Percentiles rank a stretch among this genome's conserved stretches.
These are phyloP conservation scores for Mycosphaerella arachidis DNA, from an alignment of 2,329 filamentous ascomycete genomes.

Conservation along the genomic window DNA sequence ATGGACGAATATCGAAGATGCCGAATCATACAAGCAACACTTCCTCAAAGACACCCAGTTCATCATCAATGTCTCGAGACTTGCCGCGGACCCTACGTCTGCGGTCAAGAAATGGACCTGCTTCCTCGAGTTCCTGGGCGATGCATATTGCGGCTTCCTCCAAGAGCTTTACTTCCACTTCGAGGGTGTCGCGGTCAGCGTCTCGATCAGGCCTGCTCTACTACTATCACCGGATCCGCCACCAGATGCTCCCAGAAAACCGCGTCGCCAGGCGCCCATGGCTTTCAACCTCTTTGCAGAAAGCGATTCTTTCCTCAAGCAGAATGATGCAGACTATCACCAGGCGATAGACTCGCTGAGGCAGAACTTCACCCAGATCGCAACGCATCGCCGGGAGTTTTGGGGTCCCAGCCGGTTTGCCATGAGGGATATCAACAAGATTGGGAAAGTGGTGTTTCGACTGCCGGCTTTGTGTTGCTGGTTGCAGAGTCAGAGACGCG, in stretches of 20 bases:
- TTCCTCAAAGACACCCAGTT: not conserved
- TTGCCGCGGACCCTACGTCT: not conserved
- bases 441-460: not conserved
- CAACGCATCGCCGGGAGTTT: not conserved
- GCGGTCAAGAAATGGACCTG: not conserved
- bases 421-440: constrained; percentile 2
- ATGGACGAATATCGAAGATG: too few relatives aligned
- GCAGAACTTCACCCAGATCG: not conserved
- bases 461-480: not conserved
- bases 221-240: not conserved
- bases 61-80: not conserved
- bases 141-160: not conserved
- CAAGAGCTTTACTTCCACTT: not conserved
- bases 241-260: too few relatives aligned
- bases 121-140: not conserved
- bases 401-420: not conserved
- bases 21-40: not conserved
- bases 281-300: not conserved
- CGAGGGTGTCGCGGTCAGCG: not conserved
- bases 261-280: not conserved
- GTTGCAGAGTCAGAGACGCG: not conserved
- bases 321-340: not conserved
- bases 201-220: too few relatives aligned
- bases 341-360: not conserved
- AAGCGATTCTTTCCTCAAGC: not conserved